Evolutionary conservation across 257 asterid genomes (phyloP).

Genomic region (Solanum chiquidenum): DNA sequence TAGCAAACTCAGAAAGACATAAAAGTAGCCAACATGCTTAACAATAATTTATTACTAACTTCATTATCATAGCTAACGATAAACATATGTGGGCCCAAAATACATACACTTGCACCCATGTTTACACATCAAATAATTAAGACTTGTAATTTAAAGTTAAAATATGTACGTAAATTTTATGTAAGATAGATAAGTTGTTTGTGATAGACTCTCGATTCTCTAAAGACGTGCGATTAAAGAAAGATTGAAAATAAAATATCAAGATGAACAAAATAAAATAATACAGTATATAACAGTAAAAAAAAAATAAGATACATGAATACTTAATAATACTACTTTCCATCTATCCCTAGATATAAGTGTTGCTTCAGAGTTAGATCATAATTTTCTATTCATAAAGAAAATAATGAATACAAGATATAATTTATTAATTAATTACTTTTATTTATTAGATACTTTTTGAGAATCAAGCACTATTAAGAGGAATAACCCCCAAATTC

Average conservation of each 20-base stretch:
- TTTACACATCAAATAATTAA: background rate
- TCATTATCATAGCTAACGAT: background rate
- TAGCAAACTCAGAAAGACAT: conserved; percentile 6
- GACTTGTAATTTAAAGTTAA: background rate
- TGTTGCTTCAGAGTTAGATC: background rate
- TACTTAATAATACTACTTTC: background rate
- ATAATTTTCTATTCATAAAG: background rate
- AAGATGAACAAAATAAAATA: background rate
- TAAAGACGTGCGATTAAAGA: background rate
- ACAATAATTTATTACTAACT: background rate
- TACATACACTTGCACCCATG: background rate
- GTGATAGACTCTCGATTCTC: rapidly evolving
- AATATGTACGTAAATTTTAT: background rate
- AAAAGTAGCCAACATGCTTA: conserved; percentile 5
- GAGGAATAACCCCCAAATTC: background rate
- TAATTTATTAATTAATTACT: background rate
- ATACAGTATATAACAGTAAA: background rate
- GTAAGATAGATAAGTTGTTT: no score
- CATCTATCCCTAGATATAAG: no score
- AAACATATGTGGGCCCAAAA: background rate
- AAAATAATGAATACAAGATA: background rate
- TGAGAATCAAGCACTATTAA: background rate
- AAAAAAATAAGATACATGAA: background rate
- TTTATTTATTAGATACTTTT: background rate
- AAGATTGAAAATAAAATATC: background rate